Evolutionary conservation across 2,329 filamentous ascomycete species (phyloP).

Genomic region (Diaporthe ampelina): DNA sequence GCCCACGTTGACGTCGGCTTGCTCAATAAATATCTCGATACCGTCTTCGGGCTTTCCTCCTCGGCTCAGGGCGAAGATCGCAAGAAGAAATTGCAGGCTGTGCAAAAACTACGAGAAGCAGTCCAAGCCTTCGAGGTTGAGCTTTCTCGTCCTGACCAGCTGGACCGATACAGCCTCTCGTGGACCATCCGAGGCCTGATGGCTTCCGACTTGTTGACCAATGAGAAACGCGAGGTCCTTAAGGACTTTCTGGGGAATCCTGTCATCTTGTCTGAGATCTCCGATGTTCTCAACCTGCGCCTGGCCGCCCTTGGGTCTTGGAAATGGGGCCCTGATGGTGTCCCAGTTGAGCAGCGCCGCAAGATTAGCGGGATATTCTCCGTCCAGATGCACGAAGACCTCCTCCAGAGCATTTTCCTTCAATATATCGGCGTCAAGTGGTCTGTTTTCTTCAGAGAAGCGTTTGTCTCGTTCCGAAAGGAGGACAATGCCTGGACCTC

Average conservation of each 20-base stretch:
- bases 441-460: conserved; percentile 59
- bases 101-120: conserved; percentile 47
- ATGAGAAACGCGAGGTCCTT: conserved; percentile 58
- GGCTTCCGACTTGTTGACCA: conserved; percentile 58
- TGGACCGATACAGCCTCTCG: conserved; percentile 52
- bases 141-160: conserved; percentile 51
- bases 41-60: conserved; percentile 54
- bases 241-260: conserved; percentile 58
- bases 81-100: conserved; percentile 45
- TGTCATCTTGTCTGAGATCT: conserved; percentile 61
- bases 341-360: conserved; percentile 59
- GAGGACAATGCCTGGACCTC: conserved; percentile 54
- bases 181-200: conserved; percentile 60
- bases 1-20: conserved; percentile 53
- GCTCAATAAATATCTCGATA: conserved; percentile 56
- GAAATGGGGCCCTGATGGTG: conserved; percentile 59
- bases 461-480: conserved; percentile 51
- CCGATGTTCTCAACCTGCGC: conserved; percentile 67
- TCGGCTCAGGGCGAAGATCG: conserved; percentile 30
- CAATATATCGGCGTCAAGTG: conserved; percentile 64
- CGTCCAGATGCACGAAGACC: conserved; percentile 66
- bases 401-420: conserved; percentile 65
- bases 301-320: conserved; percentile 59
- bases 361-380: conserved; percentile 64
- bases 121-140: conserved; percentile 51